Base-by-base conservation (phyloP, 345 rosid species). In the Populus ilicifolia region DNA sequence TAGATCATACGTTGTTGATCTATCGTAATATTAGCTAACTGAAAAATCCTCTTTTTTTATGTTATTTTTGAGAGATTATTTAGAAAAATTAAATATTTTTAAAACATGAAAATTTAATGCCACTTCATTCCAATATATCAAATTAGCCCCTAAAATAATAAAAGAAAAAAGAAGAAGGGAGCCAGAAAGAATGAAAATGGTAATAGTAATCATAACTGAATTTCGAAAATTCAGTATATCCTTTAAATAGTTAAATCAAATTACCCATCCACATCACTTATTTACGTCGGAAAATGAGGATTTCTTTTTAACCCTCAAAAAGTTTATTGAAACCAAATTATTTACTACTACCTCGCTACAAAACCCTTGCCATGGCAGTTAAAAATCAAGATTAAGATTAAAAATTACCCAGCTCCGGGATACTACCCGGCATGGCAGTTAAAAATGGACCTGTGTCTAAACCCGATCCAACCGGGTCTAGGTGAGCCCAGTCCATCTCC, bases 401-500 rank as follows among this genome's bases (percentile, higher is more conserved):
- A 41, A 30, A 33, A 20, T 76, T 23, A 12, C 48, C 75, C 3
- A 44, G 85, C 86, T 90, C 98, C 0, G 89, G 90, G 82, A 93
- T 90, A 20, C 87, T 81, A 41, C 61, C 83, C 0, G 93, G 94
- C 87, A 84, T 86, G 10, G 99, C n/a, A n/a, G n/a, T n/a, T n/a
- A n/a, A n/a, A 67, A 16, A 93, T 78, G 69, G 83, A 68, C 79
- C 93, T 72, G 62, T 88, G 89, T 71, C 98, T 81, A 61, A 90
- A 82, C 48, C 98, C 93, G 23, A 90, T 77, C 94, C 94, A 89
- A 43, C 82, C 89, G 52, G 93, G 85, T 83, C 89, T 72, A 16
- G 84, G 77, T 13, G 88, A 83, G 44, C 59, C 62, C 44, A 81
- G 71, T 74, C 82, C 89, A 21, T 62, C 80, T 9, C 72, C 83